phyloP scores from a whole-genome alignment of 2,329 filamentous ascomycete genomes.

The Triangularia setosa region DNA sequence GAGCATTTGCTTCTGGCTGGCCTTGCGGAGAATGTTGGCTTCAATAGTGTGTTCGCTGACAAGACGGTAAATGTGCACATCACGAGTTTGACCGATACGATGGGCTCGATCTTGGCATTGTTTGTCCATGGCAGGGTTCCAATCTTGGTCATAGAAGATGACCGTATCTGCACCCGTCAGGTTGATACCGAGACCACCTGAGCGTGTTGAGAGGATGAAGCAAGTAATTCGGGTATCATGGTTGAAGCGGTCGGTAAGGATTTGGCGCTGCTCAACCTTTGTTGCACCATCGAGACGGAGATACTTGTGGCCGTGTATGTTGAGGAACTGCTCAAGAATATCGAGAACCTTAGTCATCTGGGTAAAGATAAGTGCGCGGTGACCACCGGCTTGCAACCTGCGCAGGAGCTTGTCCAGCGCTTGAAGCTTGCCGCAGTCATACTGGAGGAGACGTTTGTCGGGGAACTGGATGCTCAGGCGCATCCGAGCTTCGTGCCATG shows the following conservation, averaged over 20 bases:
- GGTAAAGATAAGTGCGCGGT: conserved; percentile 95
- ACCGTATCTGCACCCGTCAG: conserved; percentile 95
- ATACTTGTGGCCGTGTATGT: conserved; percentile 96
- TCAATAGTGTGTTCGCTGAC: conserved; percentile 94
- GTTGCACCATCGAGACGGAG: conserved; percentile 94
- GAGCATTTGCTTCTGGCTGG: conserved; percentile 94
- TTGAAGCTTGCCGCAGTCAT: conserved; percentile 96
- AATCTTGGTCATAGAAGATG: conserved; percentile 98
- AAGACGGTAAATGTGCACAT: conserved; percentile 96
- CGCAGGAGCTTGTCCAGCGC: conserved; percentile 81
- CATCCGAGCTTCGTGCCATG: conserved; percentile 92
- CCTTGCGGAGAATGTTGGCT: conserved; percentile 94
- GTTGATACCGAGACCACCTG: conserved; percentile 93
- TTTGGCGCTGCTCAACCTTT: conserved; percentile 91
- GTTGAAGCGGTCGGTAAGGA: conserved; percentile 95
- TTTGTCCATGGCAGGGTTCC: conserved; percentile 99
- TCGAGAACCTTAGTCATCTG: conserved; percentile 99
- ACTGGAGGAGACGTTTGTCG: conserved; percentile 92
- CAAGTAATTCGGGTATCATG: conserved; percentile 86
- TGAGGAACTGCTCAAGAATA: conserved; percentile 94
- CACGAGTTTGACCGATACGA: conserved; percentile 93
- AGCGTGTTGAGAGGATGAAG: conserved; percentile 93
- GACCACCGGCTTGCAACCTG: conserved; percentile 80
- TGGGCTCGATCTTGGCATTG: conserved; percentile 97
- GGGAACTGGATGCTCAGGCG: conserved; percentile 93